These are phyloP conservation scores for Cystoderma amianthinum DNA, from an alignment of 768 basidiomycete species.

Conservation along the genomic window DNA sequence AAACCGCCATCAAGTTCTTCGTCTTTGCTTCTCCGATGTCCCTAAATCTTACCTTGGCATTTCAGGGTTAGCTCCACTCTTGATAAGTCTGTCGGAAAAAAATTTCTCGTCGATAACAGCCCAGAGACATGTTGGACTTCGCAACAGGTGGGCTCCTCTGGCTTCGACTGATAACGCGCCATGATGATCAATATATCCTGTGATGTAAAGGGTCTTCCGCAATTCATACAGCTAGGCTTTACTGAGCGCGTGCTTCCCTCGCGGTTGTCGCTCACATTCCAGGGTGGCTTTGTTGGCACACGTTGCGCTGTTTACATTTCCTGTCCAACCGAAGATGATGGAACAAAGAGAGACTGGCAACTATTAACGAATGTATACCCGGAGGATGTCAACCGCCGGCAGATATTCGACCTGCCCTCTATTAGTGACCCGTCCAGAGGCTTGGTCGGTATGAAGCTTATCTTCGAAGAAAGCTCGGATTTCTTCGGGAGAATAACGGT, in stretches of 20 bases:
- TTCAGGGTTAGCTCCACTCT: constrained; percentile 74
- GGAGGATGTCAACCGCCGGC: constrained; percentile 72
- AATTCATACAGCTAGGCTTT: constrained; percentile 67
- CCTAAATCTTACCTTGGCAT: background rate
- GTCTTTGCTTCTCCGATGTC: background rate
- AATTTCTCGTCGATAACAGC: constrained; percentile 59
- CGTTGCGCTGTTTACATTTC: constrained; percentile 45
- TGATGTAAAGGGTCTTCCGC: constrained; percentile 57
- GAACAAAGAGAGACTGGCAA: constrained; percentile 36
- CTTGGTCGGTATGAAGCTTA: constrained; percentile 41
- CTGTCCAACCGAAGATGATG: constrained; percentile 11
- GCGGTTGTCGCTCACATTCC: constrained; percentile 61
- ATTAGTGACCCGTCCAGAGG: constrained; percentile 8
- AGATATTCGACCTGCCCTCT: constrained; percentile 49
- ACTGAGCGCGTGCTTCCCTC: constrained; percentile 44
- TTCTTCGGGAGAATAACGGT: constrained; percentile 78
- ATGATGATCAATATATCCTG: too few relatives aligned
- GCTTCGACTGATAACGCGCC: background rate
- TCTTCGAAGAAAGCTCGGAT: constrained; percentile 80
- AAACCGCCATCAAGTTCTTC: constrained; percentile 47
- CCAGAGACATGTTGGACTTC: constrained; percentile 86
- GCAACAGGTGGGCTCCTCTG: constrained; percentile 44
- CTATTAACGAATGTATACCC: constrained; percentile 56
- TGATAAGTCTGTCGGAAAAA: constrained; percentile 69
- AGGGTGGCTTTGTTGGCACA: constrained; percentile 81